phyloP scores from a whole-genome alignment of 2,329 filamentous ascomycete species.

The Hypoxylon rubiginosum region DNA sequence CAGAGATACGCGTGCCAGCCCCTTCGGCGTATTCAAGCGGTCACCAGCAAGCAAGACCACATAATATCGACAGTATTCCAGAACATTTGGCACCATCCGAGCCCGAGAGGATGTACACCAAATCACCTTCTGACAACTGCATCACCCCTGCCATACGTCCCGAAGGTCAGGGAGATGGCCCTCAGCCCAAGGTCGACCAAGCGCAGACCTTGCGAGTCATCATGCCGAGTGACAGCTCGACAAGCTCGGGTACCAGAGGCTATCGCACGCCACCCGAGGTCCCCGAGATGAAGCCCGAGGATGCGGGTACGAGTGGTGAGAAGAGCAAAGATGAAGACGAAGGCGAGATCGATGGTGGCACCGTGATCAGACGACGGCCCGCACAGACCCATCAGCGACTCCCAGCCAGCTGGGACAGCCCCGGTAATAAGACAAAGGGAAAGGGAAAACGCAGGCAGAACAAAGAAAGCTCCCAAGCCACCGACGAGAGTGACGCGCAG shows the following conservation, averaged over 20 bases:
- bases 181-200: background rate
- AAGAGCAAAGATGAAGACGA: background rate
- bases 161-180: background rate
- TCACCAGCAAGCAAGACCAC: background rate
- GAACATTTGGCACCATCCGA: background rate
- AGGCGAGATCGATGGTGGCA: background rate
- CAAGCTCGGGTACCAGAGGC: background rate
- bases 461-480: background rate
- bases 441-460: background rate
- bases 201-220: background rate
- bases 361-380: background rate
- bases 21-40: background rate
- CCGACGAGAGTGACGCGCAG: background rate
- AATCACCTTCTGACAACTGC: background rate
- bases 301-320: background rate
- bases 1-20: background rate
- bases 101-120: background rate
- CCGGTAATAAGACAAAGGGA: background rate
- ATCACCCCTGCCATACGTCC: background rate
- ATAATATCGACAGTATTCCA: background rate
- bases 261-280: conserved; percentile 3
- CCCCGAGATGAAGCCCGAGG: background rate
- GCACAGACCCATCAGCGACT: background rate
- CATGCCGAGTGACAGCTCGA: background rate
- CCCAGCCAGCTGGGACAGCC: background rate